Conservation (phyloP, 208 protist genomes). For the Trichomonas vaginalis region DNA sequence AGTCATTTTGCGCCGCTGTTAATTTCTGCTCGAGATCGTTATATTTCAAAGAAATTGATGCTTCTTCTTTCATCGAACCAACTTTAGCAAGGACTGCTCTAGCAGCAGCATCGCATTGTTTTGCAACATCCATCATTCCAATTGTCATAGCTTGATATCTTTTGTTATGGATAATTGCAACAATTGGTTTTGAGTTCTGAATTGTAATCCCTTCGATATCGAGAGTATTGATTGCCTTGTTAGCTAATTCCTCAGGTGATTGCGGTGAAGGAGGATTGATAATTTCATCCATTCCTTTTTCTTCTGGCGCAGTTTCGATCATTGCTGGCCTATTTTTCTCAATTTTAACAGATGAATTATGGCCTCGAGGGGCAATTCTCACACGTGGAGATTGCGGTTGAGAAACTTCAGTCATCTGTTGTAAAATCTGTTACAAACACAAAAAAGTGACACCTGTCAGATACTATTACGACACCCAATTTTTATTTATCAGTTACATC, state of each 20-base stretch:
- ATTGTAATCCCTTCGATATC: background rate
- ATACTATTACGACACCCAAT: no score
- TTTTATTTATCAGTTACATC: no score
- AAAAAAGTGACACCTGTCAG: no score
- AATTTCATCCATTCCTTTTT: background rate
- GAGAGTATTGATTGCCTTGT: background rate
- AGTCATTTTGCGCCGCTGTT: background rate
- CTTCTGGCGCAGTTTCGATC: background rate
- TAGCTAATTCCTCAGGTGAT: background rate
- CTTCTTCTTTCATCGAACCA: background rate
- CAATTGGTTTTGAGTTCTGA: background rate
- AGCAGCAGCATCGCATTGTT: background rate
- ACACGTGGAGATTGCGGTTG: background rate
- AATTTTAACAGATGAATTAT: background rate
- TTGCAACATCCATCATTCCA: background rate
- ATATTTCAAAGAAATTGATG: background rate
- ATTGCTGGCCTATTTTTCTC: background rate
- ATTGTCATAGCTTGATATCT: background rate
- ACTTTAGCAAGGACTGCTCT: background rate
- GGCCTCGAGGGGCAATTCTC: background rate
- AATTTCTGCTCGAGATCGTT: background rate
- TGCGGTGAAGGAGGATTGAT: no score
- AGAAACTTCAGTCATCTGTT: background rate
- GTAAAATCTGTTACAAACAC: no score
- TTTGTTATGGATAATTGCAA: background rate